Conservation (phyloP, 1,139 yeast genomes). For the Candida smagusa region DNA sequence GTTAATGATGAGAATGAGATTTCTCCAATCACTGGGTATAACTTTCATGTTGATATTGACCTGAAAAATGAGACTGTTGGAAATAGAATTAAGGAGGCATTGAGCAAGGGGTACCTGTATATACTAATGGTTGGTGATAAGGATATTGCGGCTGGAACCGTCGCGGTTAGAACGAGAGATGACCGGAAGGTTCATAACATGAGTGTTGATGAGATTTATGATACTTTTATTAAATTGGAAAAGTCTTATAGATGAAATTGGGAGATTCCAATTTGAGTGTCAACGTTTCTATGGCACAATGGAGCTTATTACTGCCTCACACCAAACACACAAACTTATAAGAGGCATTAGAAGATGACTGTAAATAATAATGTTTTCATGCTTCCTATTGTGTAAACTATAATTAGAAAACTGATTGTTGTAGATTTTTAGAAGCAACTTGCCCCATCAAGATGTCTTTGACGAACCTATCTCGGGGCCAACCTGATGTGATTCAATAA, state of each 20-base stretch:
- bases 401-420: too few species aligned
- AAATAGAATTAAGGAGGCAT: conserved; percentile 73
- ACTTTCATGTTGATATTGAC: conserved; percentile 76
- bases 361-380: too few species aligned
- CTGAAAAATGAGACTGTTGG: conserved; percentile 76
- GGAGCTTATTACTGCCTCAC: too few species aligned
- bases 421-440: too few species aligned
- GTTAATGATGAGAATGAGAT: conserved; percentile 22
- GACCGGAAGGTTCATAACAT: conserved; percentile 47
- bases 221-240: conserved; percentile 51
- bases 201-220: conserved; percentile 45
- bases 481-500: too few species aligned
- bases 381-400: too few species aligned
- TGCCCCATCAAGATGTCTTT: too few species aligned
- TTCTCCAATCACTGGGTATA: conserved; percentile 56
- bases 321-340: too few species aligned
- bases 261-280: not conserved
- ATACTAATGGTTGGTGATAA: conserved; percentile 84
- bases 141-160: conserved; percentile 60
- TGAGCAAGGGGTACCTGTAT: conserved; percentile 72
- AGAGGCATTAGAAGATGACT: too few species aligned
- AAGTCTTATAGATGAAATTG: conserved; percentile 30
- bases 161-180: conserved; percentile 67
- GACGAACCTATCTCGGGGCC: too few species aligned
- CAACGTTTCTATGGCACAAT: not conserved